Percentiles rank a stretch among this genome's conserved stretches.
These are phyloP conservation scores for Daldinia grandis DNA, from an alignment of 495 filamentous ascomycete species.

Conservation along the genomic window DNA sequence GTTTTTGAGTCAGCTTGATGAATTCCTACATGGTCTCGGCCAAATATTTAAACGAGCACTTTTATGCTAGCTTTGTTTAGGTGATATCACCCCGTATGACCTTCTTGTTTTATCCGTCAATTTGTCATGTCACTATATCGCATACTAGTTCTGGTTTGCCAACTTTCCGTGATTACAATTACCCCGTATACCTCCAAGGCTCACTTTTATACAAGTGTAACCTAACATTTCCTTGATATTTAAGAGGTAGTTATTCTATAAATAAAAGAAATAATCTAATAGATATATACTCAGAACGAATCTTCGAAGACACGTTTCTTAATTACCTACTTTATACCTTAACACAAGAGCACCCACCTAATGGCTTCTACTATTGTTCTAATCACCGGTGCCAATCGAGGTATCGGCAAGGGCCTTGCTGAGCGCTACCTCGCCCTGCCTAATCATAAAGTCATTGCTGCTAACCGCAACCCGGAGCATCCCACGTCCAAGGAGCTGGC, in stretches of 20 bases:
- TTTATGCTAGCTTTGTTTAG: neutral
- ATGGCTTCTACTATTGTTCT: slow-evolving; percentile 12
- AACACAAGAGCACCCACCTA: neutral
- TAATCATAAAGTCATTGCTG: slow-evolving; percentile 47
- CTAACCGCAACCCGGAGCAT: slow-evolving; percentile 42
- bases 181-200: neutral
- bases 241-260: neutral
- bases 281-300: neutral
- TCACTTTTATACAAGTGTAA: neutral
- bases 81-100: neutral
- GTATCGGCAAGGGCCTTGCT: slow-evolving; percentile 43
- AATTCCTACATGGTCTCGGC: neutral
- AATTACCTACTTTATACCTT: neutral
- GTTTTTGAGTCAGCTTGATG: too few relatives aligned
- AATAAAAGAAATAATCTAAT: neutral
- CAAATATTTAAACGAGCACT: neutral
- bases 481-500: neutral
- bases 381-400: slow-evolving; percentile 45
- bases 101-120: neutral
- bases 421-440: slow-evolving; percentile 39
- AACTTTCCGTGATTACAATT: too few relatives aligned
- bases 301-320: neutral
- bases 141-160: too few relatives aligned
- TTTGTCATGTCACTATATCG: neutral
- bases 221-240: neutral